Conservation (phyloP, 768 basidiomycete species). For the Suillus placidus region DNA sequence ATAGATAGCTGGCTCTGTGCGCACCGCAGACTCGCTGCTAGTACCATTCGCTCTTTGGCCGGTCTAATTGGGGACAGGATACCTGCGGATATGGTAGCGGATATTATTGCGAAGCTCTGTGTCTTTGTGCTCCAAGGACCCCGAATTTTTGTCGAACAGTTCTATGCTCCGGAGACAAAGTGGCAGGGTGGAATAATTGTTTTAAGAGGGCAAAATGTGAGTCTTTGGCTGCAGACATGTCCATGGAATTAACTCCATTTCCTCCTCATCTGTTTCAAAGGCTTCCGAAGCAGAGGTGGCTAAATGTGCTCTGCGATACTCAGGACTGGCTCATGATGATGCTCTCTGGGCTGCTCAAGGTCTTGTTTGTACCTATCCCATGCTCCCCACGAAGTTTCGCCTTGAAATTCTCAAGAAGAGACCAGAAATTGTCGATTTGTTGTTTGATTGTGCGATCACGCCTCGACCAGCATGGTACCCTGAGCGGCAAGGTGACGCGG, state of each 20-base stretch:
- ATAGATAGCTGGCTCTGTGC: constrained; percentile 22
- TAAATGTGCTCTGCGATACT: constrained; percentile 33
- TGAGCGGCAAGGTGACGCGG: constrained; percentile 24
- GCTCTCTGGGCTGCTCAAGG: constrained; percentile 15
- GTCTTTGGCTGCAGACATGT: background rate
- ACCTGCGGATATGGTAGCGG: constrained; percentile 20
- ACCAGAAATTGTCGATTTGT: constrained; percentile 18
- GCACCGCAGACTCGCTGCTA: constrained; percentile 24
- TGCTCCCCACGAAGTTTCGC: constrained; percentile 10
- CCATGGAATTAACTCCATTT: background rate
- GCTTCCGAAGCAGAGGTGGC: constrained; percentile 7
- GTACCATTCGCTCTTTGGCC: constrained; percentile 23
- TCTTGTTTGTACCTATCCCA: constrained; percentile 16
- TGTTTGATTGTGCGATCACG: constrained; percentile 26
- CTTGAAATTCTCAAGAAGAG: constrained; percentile 18
- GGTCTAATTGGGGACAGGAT: constrained; percentile 26
- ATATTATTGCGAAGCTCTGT: constrained; percentile 28
- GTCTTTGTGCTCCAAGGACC: constrained; percentile 30
- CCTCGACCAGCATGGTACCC: constrained; percentile 32
- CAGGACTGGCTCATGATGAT: constrained; percentile 26
- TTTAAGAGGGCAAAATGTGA: constrained; percentile 9
- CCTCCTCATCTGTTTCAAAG: background rate
- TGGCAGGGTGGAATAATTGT: constrained; percentile 13
- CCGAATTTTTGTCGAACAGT: constrained; percentile 22
- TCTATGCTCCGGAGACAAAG: constrained; percentile 17